These are phyloP conservation scores for Myxozyma udenii DNA, from an alignment of 805 yeast genomes.

Conservation along the genomic window DNA sequence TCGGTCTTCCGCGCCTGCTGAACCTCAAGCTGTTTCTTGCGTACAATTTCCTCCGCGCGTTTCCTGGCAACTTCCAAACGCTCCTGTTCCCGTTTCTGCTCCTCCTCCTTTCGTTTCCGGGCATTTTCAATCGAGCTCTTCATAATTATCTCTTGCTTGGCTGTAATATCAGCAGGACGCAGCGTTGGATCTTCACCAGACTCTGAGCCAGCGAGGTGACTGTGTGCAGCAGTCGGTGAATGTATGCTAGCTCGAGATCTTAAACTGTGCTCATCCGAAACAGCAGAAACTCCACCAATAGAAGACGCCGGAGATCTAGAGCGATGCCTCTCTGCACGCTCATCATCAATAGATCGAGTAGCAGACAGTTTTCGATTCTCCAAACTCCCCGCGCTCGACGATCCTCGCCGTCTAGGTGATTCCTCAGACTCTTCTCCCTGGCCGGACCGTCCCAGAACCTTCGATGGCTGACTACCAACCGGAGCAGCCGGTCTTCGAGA, in stretches of 20 bases:
- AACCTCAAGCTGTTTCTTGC: slow-evolving; percentile 28
- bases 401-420: slow-evolving; percentile 2
- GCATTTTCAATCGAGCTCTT: slow-evolving; percentile 37
- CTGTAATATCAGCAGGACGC: slow-evolving; percentile 20
- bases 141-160: slow-evolving; percentile 40
- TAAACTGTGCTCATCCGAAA: not conserved
- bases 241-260: slow-evolving; percentile 1
- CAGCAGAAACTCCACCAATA: not conserved
- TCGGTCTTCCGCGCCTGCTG: slow-evolving; percentile 8
- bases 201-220: slow-evolving; percentile 9
- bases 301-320: not conserved
- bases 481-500: slow-evolving; percentile 7
- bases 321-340: not conserved
- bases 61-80: slow-evolving; percentile 34
- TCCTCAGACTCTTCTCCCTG: not conserved
- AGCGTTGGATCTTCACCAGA: not conserved
- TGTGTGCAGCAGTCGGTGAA: slow-evolving; percentile 11
- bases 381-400: slow-evolving; percentile 12
- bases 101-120: slow-evolving; percentile 39
- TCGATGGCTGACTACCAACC: not conserved
- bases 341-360: not conserved
- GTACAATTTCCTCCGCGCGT: slow-evolving; percentile 36
- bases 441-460: slow-evolving; percentile 3
- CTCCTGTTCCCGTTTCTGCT: slow-evolving; percentile 34
- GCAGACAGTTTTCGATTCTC: not conserved